Evolutionary conservation across 1,284 basidiomycete species (phyloP), one percentile per base, ranked within the genome.

Genomic region (Omphalotus olearius): DNA sequence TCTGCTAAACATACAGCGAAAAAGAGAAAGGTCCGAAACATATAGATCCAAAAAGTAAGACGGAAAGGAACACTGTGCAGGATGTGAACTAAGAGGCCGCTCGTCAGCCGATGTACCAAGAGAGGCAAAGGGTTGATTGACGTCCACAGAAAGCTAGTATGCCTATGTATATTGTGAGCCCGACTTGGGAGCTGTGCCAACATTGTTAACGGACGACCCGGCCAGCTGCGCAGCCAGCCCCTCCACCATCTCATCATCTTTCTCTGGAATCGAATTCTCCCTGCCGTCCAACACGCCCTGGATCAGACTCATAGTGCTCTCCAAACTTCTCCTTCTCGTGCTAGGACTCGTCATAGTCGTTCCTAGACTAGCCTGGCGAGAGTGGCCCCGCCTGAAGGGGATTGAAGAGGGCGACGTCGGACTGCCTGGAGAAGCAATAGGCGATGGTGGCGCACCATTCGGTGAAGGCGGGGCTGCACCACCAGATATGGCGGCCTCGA

Each of bases 321-420:
- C 96, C 66, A 99, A 73, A 64, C 91, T 94, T 61, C 95, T 79
- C 67, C 95, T 75, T 58, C 97, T 79, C 54, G 88, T 99, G 63
- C 91, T 94, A 9, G 97, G 96, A 64, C 88, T 92, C 43, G 94
- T 97, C 82, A 91, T 91, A 58, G 96, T 99, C 54, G 97, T 99
- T 2, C 97, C 97, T 55, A 99, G 71, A 64, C 92, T 95, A 52
- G 91, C 87, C 58, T 93, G 88, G 17, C 95, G 80, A 0, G 79
- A 81, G 65, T 98, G 95, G 1, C 93, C 89, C 28, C 88, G 81
- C 53, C 81, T 79, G 76, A 85, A 88, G 1, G 77, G 71, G 30
- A 69, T 65, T 38, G 69, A 61, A 41, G 63, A 62, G 5, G 52
- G 41, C 37, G 53, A 50, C n/a, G 50, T 36, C 7, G 53, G 53